Evolutionary conservation across 2,329 filamentous ascomycete species (phyloP).

Genomic region (Fusarium foetens): DNA sequence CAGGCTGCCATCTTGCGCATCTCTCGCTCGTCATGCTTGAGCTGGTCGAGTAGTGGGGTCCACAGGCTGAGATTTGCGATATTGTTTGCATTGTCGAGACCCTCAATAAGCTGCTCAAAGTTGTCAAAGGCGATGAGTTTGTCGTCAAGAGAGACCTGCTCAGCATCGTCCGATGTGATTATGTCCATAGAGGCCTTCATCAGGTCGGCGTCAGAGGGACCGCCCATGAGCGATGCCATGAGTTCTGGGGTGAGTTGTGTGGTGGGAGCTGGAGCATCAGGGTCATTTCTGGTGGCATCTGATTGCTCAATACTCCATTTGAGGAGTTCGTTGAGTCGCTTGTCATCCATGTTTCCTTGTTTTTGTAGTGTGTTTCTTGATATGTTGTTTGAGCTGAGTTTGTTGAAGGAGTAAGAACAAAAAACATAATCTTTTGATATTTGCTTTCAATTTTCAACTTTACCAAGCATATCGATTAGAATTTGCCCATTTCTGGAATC

Average conservation of each 20-base stretch:
- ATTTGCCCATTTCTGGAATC: constrained; percentile 54
- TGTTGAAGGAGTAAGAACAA: constrained; percentile 2
- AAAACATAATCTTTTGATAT: constrained; percentile 20
- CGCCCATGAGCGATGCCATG: constrained; percentile 81
- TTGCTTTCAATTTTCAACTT: constrained; percentile 28
- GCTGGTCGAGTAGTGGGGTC: constrained; percentile 78
- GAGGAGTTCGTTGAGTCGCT: constrained; percentile 77
- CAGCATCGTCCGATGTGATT: constrained; percentile 70
- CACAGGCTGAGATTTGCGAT: constrained; percentile 82
- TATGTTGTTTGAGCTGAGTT: neutral
- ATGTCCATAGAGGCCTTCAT: constrained; percentile 88
- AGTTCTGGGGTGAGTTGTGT: constrained; percentile 72
- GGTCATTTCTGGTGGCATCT: constrained; percentile 45
- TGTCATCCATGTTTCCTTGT: constrained; percentile 57
- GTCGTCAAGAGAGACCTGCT: constrained; percentile 73
- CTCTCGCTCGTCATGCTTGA: constrained; percentile 75
- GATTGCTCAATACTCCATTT: constrained; percentile 76
- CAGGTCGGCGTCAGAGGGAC: constrained; percentile 87
- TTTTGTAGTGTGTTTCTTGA: neutral
- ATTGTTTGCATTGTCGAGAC: constrained; percentile 97
- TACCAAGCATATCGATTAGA: constrained; percentile 34
- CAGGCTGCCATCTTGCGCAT: constrained; percentile 89
- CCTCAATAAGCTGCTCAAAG: constrained; percentile 91
- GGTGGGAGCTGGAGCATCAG: constrained; percentile 47
- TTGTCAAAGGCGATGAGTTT: constrained; percentile 92